These are phyloP conservation scores for Arbutus unedo DNA, from an alignment of 148 eudicot species.

Conservation along the genomic window DNA sequence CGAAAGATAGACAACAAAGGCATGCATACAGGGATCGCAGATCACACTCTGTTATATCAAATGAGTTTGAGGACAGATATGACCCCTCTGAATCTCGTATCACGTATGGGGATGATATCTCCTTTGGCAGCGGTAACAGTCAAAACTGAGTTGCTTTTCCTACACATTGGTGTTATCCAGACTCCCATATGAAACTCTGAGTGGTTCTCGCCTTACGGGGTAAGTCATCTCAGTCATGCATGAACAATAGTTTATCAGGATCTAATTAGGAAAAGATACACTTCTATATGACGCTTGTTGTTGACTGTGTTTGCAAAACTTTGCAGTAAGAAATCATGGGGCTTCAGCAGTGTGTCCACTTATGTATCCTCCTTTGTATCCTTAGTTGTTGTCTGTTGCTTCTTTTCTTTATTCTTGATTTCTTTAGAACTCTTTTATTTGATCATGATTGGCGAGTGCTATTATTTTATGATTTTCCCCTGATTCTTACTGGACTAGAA, in stretches of 20 bases:
- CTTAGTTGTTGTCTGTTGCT: slow-evolving; percentile 33
- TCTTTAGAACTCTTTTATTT: not conserved
- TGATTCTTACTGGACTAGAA: not conserved
- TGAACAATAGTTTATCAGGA: slow-evolving; percentile 18
- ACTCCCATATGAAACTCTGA: slow-evolving; percentile 10
- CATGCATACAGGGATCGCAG: slow-evolving; percentile 26
- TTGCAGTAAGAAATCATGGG: slow-evolving; percentile 67
- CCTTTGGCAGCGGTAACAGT: slow-evolving; percentile 16
- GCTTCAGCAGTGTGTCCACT: slow-evolving; percentile 51
- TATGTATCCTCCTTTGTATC: slow-evolving; percentile 95
- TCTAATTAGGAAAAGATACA: slow-evolving; percentile 17
- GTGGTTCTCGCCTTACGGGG: slow-evolving; percentile 16
- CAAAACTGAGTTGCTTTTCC: slow-evolving; percentile 9
- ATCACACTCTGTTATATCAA: slow-evolving; percentile 27
- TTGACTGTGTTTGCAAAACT: slow-evolving; percentile 31
- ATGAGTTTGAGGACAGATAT: slow-evolving; percentile 76
- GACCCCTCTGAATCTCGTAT: slow-evolving; percentile 66
- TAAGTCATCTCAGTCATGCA: slow-evolving; percentile 14
- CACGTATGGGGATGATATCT: slow-evolving; percentile 33
- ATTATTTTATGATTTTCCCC: not conserved
- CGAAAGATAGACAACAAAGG: slow-evolving; percentile 34
- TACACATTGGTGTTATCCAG: slow-evolving; percentile 7
- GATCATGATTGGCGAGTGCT: not conserved
- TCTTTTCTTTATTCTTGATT: slow-evolving; percentile 11
- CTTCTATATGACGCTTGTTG: slow-evolving; percentile 24